Evolutionary conservation across 2,329 filamentous ascomycete genomes (phyloP).

Genomic region (Penicillium nordicum): DNA sequence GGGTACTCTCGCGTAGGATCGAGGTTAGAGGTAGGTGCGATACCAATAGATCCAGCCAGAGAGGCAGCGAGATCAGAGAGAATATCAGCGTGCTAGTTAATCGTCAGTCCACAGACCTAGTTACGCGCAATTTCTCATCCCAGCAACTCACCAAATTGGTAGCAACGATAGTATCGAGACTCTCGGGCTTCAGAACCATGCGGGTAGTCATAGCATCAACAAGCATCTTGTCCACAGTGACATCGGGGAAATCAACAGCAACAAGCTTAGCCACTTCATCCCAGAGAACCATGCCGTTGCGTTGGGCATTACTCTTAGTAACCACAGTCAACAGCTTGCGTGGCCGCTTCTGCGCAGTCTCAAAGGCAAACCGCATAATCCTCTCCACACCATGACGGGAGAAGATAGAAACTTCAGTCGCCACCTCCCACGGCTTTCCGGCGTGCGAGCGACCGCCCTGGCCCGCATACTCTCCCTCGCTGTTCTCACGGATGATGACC

Average conservation of each 20-base stretch:
- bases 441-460: conserved; percentile 61
- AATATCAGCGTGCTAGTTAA: conserved; percentile 56
- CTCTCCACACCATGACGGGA: conserved; percentile 58
- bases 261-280: conserved; percentile 59
- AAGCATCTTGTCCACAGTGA: conserved; percentile 62
- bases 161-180: conserved; percentile 61
- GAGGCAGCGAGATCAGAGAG: conserved; percentile 68
- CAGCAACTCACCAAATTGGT: conserved; percentile 50
- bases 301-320: conserved; percentile 64
- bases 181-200: conserved; percentile 60
- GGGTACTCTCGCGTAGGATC: conserved; percentile 61
- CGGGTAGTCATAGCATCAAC: conserved; percentile 65
- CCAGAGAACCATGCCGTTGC: conserved; percentile 67
- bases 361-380: conserved; percentile 62
- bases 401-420: conserved; percentile 63
- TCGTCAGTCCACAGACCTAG: conserved; percentile 19
- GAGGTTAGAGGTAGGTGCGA: conserved; percentile 66
- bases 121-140: neutral
- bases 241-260: conserved; percentile 57
- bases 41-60: conserved; percentile 67
- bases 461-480: conserved; percentile 64
- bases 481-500: conserved; percentile 66
- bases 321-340: conserved; percentile 61
- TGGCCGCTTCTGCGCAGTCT: conserved; percentile 55
- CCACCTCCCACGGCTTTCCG: conserved; percentile 57